phyloP scores from a whole-genome alignment of 148 eudicot genomes.

The Vaccinium myrtillus region DNA sequence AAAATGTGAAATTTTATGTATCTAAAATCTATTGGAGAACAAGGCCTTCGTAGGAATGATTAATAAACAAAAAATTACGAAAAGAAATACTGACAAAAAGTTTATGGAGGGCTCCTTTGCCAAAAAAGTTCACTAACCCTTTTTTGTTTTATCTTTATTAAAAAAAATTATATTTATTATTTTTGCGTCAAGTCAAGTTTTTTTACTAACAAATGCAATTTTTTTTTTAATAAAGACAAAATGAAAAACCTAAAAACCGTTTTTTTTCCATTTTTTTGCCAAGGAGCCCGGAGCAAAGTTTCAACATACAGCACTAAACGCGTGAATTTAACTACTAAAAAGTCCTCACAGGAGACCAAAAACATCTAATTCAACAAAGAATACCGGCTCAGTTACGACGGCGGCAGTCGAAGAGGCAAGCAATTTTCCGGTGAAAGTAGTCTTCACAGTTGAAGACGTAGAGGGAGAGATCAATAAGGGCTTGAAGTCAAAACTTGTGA shows the following conservation, averaged over 20 bases:
- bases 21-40: too few relatives aligned
- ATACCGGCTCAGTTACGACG: conserved; percentile 42
- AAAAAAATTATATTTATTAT: too few relatives aligned
- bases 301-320: neutral
- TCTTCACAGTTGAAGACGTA: conserved; percentile 14
- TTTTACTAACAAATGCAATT: too few relatives aligned
- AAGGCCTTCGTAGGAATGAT: neutral
- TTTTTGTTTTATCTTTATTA: too few relatives aligned
- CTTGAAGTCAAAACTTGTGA: conserved; percentile 18
- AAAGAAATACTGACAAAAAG: too few relatives aligned
- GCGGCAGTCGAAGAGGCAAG: conserved; percentile 31
- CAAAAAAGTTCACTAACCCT: too few relatives aligned
- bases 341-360: neutral
- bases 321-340: neutral
- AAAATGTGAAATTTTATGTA: too few relatives aligned
- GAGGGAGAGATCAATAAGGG: conserved; percentile 17
- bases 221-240: too few relatives aligned
- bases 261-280: too few relatives aligned
- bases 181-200: too few relatives aligned
- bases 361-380: neutral
- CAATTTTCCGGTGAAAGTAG: conserved; percentile 20
- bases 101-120: too few relatives aligned
- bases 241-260: too few relatives aligned
- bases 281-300: neutral
- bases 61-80: neutral